Conservation (phyloP, 129 eudicot genomes). For the Apium graveolens region DNA sequence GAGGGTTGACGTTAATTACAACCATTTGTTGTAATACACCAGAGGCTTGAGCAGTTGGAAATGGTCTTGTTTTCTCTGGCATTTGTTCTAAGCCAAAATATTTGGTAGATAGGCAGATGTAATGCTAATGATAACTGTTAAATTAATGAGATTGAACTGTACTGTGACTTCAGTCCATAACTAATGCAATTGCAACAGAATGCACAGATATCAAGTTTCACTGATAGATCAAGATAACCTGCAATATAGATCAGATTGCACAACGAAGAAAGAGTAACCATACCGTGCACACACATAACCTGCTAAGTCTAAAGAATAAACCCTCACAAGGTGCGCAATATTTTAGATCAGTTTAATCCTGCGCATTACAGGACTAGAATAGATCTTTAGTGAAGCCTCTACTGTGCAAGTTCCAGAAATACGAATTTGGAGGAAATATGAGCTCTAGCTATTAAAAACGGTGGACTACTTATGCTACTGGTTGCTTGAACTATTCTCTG, state of each 20-base stretch:
- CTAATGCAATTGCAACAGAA: background rate
- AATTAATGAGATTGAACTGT: no score
- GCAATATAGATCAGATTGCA: background rate
- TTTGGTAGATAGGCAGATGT: background rate
- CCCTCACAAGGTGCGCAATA: background rate
- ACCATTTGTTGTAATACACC: background rate
- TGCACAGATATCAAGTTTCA: background rate
- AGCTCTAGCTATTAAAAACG: conserved; percentile 1
- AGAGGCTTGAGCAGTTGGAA: background rate
- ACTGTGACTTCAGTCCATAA: no score
- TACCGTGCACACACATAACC: background rate
- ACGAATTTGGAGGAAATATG: background rate
- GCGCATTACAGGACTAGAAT: background rate
- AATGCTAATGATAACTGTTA: no score
- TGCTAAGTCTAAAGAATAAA: background rate
- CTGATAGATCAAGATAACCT: background rate
- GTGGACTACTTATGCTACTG: conserved; percentile 13
- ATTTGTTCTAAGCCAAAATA: background rate
- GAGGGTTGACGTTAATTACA: no score
- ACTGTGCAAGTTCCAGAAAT: background rate
- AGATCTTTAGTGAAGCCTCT: background rate
- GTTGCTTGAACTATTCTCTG: conserved; percentile 16
- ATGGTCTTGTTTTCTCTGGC: background rate
- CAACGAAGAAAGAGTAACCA: no score
- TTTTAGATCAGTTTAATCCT: background rate